Evolutionary conservation across 2,329 filamentous ascomycete genomes (phyloP), one percentile per base, ranked within the genome.

Genomic region (Thielaviopsis ethacetica): DNA sequence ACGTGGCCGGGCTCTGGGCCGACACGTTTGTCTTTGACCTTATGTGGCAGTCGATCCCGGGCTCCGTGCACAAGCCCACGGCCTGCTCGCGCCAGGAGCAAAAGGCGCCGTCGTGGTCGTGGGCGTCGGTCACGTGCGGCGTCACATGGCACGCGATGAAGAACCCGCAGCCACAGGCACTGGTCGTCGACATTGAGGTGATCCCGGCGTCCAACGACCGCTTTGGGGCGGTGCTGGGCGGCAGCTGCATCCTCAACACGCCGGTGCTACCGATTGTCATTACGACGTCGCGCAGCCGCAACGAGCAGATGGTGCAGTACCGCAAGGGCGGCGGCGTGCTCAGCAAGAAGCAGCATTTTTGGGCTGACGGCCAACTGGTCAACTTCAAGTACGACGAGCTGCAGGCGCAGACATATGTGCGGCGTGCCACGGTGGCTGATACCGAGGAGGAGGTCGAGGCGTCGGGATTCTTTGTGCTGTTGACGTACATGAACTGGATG

Each of bases 1-100:
- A 69, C 54, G 59, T 64, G 1, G 68, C 68, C 0, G 67, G 68
- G 0, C 47, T 70, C 21, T 70, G 68, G 68, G 56, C 53, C 6
- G 53, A 61, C 34, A 61, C 59, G 3, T 61, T 61, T 58, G 59
- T 61, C 9, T 61, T 58, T 53, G 59, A 61, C 27, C 19, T 61
- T 3, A 52, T 61, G 53, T 61, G 59, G 59, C 59, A 61, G 44
- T 56, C 59, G 2, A 61, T 61, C 27, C 59, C 59, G 9, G 59
- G 59, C 21, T 59, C 56, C 17, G 56, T 57, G 13, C 13, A 15
- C 19, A 58, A 58, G 6, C 56, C 56, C n/a, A 61, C 59, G 5
- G 59, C 59, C 4, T 61, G 59, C 13, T 24, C 27, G 4, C 58
- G 53, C 24, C 26, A 19, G 9, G 59, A 59, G 24, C 59, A 61